Evolutionary conservation across 192 early-diverging fungal species (phyloP).

Genomic region (Entomortierella beljakovae): DNA sequence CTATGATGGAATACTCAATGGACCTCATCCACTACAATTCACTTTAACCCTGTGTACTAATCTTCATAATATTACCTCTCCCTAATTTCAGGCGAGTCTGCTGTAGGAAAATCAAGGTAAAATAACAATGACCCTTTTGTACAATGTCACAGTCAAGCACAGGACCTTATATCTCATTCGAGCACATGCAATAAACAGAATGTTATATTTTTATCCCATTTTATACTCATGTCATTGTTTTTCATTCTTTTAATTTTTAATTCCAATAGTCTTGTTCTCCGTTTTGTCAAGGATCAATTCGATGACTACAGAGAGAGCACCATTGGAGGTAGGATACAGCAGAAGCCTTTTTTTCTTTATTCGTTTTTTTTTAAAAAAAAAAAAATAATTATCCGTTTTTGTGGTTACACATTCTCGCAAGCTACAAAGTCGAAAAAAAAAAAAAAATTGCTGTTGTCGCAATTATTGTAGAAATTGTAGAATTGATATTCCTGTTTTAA

Average conservation of each 20-base stretch:
- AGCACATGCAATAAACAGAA: background rate
- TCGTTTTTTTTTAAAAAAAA: no score
- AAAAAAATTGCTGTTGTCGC: constrained; percentile 25
- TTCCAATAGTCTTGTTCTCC: constrained; percentile 74
- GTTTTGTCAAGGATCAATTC: constrained; percentile 94
- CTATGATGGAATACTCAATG: background rate
- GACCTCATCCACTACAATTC: background rate
- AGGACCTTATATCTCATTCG: background rate
- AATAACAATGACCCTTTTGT: background rate
- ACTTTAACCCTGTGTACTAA: background rate
- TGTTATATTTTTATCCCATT: background rate
- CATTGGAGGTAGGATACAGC: constrained; percentile 73
- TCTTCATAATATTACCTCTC: background rate
- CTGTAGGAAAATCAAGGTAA: constrained; percentile 78
- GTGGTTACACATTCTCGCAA: background rate
- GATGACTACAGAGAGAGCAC: constrained; percentile 95
- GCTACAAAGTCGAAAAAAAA: background rate
- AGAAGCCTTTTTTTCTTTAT: no score
- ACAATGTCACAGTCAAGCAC: background rate
- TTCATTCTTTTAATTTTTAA: background rate
- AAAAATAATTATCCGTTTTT: no score
- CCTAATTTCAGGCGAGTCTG: constrained; percentile 63
- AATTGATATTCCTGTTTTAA: background rate
- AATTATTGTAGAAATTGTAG: background rate
- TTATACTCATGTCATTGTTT: background rate